Base-by-base conservation (phyloP, 2,329 filamentous ascomycete species). In the Fusarium domesticum region DNA sequence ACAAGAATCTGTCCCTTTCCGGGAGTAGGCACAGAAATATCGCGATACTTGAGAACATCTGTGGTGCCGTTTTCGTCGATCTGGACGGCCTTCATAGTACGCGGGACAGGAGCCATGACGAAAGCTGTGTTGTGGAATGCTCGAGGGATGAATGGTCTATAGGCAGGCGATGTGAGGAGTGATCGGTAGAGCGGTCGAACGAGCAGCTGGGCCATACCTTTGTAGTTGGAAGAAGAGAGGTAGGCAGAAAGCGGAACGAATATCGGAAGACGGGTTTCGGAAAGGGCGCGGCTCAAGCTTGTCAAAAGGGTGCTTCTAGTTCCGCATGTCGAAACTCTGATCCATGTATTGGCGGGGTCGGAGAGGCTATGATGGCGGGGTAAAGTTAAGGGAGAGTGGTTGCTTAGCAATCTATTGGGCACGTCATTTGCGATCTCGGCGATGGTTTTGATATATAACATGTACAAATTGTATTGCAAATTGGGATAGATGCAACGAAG, bases 1-100 rank as follows among this genome's bases (percentile, higher is more conserved):
- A 96, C 80, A 4, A 96, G 78, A 17, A 96, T 68, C 55, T 95
- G 76, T 46, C 82, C 84, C n/a, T 84, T 79, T 28, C 79, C 72
- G 2, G 78, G 79, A 38, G 75, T 70, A 0, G 89, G 88, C 1
- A 95, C 80, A 15, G 66, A 83, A 4, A 89, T 65, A 60, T 89
- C 80, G 59, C 77, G 84, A 67, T 85, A 82, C 60, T 89, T 72
- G 11, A 91, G 74, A 58, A 87, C 91, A 47, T 88, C 81, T 37
- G 78, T 73, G 58, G 87, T 85, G 54, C 83, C 80, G 35, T 76
- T 67, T 51, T 83, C 79, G 11, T 84, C 81, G 19, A 78, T 83
- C 40, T 84, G 82, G 20, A 78, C 70, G 40, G 88, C 87, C 32
- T 75, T 87, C 72, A 85, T 81, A 57, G 85, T 79, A 56, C 90